These are phyloP conservation scores for Setaria italica DNA, from an alignment of 202 grass and related monocot genomes.

Conservation along the genomic window DNA sequence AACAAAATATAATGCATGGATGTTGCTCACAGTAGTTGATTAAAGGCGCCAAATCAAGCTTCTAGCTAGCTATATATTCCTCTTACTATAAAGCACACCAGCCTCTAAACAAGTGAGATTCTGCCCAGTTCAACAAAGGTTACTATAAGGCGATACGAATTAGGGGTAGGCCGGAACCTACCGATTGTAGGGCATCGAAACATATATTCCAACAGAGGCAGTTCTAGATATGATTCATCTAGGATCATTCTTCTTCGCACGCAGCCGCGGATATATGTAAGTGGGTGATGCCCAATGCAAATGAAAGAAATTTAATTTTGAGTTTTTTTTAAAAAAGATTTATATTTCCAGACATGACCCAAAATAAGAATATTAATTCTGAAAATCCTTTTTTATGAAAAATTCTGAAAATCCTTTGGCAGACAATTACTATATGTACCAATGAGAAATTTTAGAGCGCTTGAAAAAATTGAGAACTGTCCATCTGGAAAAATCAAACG, in stretches of 20 bases:
- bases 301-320: neutral
- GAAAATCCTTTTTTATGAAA: too few relatives aligned
- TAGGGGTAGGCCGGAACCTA: constrained; percentile 47
- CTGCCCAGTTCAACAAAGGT: constrained; percentile 26
- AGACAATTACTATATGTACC: too few relatives aligned
- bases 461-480: too few relatives aligned
- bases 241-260: constrained; percentile 2
- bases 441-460: too few relatives aligned
- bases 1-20: neutral
- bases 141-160: constrained; percentile 24
- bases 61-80: neutral
- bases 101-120: constrained; percentile 49
- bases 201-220: constrained; percentile 49
- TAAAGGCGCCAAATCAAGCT: constrained; percentile 51
- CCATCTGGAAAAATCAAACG: too few relatives aligned
- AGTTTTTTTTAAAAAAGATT: neutral
- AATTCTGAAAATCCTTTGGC: too few relatives aligned
- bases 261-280: neutral
- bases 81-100: constrained; percentile 20
- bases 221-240: constrained; percentile 18
- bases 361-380: neutral
- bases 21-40: constrained; percentile 16
- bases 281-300: neutral
- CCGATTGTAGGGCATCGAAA: constrained; percentile 45
- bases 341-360: neutral